phyloP scores from a whole-genome alignment of 495 filamentous ascomycete species.

The Letharia columbiana region DNA sequence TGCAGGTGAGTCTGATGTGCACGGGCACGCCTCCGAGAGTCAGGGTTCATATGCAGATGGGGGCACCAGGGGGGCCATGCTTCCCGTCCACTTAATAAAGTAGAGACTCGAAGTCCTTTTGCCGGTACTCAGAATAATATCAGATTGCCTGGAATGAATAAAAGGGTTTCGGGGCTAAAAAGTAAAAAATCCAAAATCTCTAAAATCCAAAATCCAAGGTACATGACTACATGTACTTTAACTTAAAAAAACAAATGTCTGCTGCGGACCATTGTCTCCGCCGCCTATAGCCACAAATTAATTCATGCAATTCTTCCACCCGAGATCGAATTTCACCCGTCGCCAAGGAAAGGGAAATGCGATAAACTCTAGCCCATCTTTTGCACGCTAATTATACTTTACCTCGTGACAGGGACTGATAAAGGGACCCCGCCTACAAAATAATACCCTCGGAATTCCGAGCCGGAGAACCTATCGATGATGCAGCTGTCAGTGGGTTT shows the following conservation, averaged over 20 bases:
- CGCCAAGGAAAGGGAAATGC: neutral
- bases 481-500: no score
- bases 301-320: neutral
- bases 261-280: neutral
- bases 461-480: no score
- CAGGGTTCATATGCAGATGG: neutral
- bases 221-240: neutral
- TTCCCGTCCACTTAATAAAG: neutral
- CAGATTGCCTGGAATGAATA: no score
- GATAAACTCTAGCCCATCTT: neutral
- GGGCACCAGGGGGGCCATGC: neutral
- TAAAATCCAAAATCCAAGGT: no score
- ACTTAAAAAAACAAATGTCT: neutral
- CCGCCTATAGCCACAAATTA: neutral
- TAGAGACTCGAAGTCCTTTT: no score
- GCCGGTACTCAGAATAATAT: no score
- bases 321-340: neutral
- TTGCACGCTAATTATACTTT: neutral
- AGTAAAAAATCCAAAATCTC: no score
- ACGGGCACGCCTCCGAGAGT: neutral
- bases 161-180: no score
- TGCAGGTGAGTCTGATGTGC: constrained; percentile 1
- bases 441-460: no score
- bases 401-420: no score
- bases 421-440: no score